phyloP scores from a whole-genome alignment of 345 rosid species.

The Bruguiera sexangula region DNA sequence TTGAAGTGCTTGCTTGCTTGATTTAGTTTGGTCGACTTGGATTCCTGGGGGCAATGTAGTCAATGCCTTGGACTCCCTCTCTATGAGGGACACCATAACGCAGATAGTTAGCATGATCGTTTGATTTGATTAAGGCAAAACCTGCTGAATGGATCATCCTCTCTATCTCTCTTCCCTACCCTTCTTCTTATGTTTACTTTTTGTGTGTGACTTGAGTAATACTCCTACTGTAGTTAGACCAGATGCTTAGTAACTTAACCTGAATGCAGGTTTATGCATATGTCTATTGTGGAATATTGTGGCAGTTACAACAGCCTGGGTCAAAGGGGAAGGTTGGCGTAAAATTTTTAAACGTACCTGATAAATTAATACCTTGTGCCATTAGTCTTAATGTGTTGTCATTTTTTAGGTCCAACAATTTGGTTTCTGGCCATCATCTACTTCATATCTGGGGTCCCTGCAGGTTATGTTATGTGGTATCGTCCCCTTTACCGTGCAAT shows the following conservation, averaged over 20 bases:
- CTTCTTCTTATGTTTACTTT: neutral
- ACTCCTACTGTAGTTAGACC: neutral
- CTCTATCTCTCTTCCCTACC: neutral
- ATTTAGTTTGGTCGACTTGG: neutral
- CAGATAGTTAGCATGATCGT: neutral
- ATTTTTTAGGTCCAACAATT: constrained; percentile 63
- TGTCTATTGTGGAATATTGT: constrained; percentile 88
- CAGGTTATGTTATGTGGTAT: constrained; percentile 86
- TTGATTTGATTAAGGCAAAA: neutral
- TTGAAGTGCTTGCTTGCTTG: neutral
- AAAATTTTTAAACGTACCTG: neutral
- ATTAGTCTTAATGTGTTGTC: constrained; percentile 20
- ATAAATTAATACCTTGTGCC: constrained; percentile 9
- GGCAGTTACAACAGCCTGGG: constrained; percentile 87
- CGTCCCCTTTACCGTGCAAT: constrained; percentile 94
- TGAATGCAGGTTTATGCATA: constrained; percentile 59
- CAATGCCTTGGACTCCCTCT: neutral
- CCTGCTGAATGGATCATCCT: neutral
- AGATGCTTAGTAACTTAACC: constrained; percentile 13
- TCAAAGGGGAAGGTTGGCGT: constrained; percentile 76
- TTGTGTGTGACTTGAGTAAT: neutral
- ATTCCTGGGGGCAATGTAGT: neutral
- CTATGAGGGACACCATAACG: neutral
- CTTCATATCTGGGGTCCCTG: constrained; percentile 84
- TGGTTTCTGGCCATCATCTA: constrained; percentile 97